These are phyloP conservation scores for Populus hybrid DNA, from an alignment of 441 rosid genomes.

Conservation along the genomic window DNA sequence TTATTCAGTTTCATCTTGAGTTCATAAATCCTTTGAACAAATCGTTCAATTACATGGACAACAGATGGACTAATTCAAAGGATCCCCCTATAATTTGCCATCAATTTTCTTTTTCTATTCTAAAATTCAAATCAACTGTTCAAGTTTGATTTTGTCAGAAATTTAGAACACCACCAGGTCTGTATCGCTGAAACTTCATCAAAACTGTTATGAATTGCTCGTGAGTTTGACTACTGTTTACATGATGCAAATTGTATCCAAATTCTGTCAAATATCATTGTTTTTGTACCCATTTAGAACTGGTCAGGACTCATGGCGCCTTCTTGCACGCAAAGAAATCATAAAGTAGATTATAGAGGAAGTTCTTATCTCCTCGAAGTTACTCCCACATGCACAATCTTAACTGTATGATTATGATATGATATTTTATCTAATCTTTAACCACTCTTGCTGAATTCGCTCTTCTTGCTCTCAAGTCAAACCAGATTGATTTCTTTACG, in stretches of 20 bases:
- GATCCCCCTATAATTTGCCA: no score
- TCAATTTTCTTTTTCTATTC: no score
- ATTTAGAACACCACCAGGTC: neutral
- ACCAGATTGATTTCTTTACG: neutral
- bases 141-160: neutral
- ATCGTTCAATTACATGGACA: no score
- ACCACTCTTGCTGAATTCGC: conserved; percentile 17
- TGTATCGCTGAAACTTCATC: no score
- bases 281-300: neutral
- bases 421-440: neutral
- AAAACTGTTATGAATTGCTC: neutral
- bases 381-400: neutral
- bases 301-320: neutral
- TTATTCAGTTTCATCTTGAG: no score
- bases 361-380: neutral
- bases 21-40: no score
- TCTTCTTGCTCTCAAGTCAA: conserved; percentile 3
- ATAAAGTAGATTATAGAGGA: neutral
- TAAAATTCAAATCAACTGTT: no score
- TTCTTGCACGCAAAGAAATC: neutral
- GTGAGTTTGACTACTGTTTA: neutral
- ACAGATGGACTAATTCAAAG: no score
- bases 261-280: neutral
- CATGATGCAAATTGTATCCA: neutral
- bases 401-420: neutral